phyloP scores from a whole-genome alignment of 2,329 filamentous ascomycete species.

The Beauveria sp. region DNA sequence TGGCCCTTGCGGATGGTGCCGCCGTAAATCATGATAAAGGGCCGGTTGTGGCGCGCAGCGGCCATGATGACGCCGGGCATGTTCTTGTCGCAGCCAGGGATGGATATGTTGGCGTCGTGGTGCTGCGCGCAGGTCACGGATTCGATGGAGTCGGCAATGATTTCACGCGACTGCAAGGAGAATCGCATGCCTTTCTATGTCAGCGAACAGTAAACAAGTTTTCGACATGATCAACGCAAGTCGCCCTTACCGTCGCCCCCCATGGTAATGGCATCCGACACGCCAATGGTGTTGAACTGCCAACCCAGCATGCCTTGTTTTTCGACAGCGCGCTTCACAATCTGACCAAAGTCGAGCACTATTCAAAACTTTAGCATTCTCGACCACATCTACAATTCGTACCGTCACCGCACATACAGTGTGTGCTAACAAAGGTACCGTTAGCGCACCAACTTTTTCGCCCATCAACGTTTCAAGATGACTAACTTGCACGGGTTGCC shows the following conservation, averaged over 20 bases:
- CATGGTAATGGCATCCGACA: conserved; percentile 93
- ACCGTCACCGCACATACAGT: conserved; percentile 26
- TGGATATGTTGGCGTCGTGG: conserved; percentile 87
- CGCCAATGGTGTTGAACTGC: conserved; percentile 87
- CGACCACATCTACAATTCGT: not conserved
- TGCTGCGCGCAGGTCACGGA: conserved; percentile 86
- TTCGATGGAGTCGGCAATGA: conserved; percentile 92
- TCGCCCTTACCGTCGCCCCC: conserved; percentile 65
- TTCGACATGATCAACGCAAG: not conserved
- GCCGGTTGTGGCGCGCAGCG: conserved; percentile 82
- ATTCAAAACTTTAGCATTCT: not conserved
- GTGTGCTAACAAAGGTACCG: conserved; percentile 23
- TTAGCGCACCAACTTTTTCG: not conserved
- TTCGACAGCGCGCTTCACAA: conserved; percentile 73
- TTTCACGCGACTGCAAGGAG: conserved; percentile 80
- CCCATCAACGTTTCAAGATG: too few species aligned
- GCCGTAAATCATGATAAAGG: conserved; percentile 92
- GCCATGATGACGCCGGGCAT: conserved; percentile 93
- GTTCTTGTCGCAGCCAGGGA: conserved; percentile 95
- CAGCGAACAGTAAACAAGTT: too few species aligned
- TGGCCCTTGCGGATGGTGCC: conserved; percentile 87
- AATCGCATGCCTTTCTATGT: conserved; percentile 71
- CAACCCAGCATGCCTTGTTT: conserved; percentile 85
- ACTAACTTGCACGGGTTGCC: conserved; percentile 91
- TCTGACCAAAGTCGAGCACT: conserved; percentile 81